Evolutionary conservation across 345 rosid species (phyloP), one percentile per base, ranked within the genome.

Genomic region (Melaleuca alternifolia): DNA sequence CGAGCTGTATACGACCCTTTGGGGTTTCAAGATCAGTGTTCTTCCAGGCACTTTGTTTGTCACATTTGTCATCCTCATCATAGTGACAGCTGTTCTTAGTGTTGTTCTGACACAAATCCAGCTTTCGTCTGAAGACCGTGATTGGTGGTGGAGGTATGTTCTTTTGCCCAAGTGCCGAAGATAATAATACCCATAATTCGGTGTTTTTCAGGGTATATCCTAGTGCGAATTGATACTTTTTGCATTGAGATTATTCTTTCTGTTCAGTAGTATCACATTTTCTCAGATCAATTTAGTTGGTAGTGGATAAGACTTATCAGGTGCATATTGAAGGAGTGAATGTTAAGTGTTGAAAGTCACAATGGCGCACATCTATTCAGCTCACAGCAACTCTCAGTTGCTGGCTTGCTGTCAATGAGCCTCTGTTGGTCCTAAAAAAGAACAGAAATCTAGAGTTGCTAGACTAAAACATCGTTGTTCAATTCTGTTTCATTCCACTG

Each of bases 141-240:
- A 93, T 87, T 97, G 98, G 98, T 97, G 98, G 99, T 96, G 99
- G 99, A 96, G 98, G 98, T 95, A 95, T 87, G 91, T 84, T 82
- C 76, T 26, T 26, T 85, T 91, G 24, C 83, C 61, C 46, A 53
- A 50, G 21, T 82, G 18, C 54, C 12, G 10, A 50, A 46, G 54
- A 50, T 82, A 18, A 13, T 30, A 26, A 50, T 26, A 51, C 52
- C 23, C 6, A 11, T 82, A 50, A 48, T 82, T 23, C 41, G 18
- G 84, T 26, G 23, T 82, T 82, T 51, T 82, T 18, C 23, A 50
- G 79, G 79, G 48, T 16, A 71, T 71, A 10, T 54, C 7, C 79
- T 18, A 71, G 48, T 71, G 24, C 2, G 7, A 71, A 16, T 16
- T 24, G 0, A 16, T 33, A 33, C 2, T 2, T 9, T 33, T 71